A percentile compares a stretch with the other conserved stretches of the same genome.
Conservation (phyloP, 768 basidiomycete species). For the Glaciozyma martinii region DNA sequence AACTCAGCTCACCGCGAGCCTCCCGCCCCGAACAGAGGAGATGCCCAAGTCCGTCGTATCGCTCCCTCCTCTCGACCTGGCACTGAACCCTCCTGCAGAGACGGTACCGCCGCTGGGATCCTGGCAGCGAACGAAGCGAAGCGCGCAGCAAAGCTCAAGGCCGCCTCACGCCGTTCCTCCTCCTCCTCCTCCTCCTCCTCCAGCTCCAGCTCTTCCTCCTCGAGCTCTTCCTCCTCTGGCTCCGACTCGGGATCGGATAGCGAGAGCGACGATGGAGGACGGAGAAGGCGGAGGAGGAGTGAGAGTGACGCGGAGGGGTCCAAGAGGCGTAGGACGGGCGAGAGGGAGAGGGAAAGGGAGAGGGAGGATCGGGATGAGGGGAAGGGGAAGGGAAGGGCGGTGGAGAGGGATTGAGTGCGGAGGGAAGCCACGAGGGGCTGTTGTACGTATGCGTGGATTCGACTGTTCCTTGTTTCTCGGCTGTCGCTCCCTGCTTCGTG, state of each 20-base stretch:
- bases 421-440: no score
- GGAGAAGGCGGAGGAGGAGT: background rate
- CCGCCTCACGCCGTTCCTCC: background rate
- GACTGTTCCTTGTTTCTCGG: no score
- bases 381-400: background rate
- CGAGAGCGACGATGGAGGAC: background rate
- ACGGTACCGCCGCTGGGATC: conserved; percentile 28
- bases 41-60: conserved; percentile 11
- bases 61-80: no score
- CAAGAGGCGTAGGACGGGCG: background rate
- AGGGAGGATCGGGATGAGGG: background rate
- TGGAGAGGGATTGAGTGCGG: background rate
- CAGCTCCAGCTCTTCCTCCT: background rate
- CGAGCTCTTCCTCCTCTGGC: background rate
- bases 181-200: background rate
- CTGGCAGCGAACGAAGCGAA: conserved; percentile 29
- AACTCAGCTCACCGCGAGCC: conserved; percentile 4
- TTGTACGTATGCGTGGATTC: no score
- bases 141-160: conserved; percentile 9
- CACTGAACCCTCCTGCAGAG: background rate
- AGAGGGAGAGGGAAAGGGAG: background rate
- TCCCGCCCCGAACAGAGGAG: conserved; percentile 5
- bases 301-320: background rate
- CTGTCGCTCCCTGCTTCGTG: no score
- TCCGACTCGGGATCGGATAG: background rate